Base-by-base conservation (phyloP, 225 moss, liverwort and hornwort genomes). In the Pleurozium schreberi region DNA sequence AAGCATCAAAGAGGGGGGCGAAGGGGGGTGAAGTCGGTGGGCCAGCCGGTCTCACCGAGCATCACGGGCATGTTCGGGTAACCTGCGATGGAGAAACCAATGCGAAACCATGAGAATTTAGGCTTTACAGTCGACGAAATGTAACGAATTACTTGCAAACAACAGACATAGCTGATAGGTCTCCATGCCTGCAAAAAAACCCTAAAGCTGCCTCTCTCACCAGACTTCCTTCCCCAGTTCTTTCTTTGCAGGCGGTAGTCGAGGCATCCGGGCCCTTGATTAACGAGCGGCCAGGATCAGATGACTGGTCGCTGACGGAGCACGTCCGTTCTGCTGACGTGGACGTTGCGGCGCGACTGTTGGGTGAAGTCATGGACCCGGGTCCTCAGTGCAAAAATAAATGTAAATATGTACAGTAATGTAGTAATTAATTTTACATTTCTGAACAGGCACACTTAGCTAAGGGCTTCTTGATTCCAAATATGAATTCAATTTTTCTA, bases 31-130 rank as follows among this genome's bases (percentile, higher is more conserved):
- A 92, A 93, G 68, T 94, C 91, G 27, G 85, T 90, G 38, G 95
- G 90, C 95, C 97, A 92, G 63, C 93, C 89, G 85, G 95, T 94
- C 91, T 97, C 88, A 75, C 97, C 94, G 74, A 98, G 88, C 93
- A 98, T 85, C 66, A 98, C 89, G 25, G 89, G 84, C 98, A 97
- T 96, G 71, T 88, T 33, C 0, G 96, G 96, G 84, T 90, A 97
- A 5, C 96, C 96, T 11, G 90, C 92, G 10, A 61, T 11, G 15
- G 22, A 23, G n/a, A 50, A 63, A 63, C 10, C 50, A 42, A 57
- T 10, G 55, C 66, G 52, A 52, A 47, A 42, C 49, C 50, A 23
- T 63, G 82, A 82, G 50, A 28, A 66, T 36, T 62, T 50, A 27
- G 52, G 63, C 4, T 12, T 2, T 52, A 11, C 20, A 62, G 14